Evolutionary conservation across 352 stramenopile genomes (phyloP).

Genomic region (Globisporangium acanthophoron): DNA sequence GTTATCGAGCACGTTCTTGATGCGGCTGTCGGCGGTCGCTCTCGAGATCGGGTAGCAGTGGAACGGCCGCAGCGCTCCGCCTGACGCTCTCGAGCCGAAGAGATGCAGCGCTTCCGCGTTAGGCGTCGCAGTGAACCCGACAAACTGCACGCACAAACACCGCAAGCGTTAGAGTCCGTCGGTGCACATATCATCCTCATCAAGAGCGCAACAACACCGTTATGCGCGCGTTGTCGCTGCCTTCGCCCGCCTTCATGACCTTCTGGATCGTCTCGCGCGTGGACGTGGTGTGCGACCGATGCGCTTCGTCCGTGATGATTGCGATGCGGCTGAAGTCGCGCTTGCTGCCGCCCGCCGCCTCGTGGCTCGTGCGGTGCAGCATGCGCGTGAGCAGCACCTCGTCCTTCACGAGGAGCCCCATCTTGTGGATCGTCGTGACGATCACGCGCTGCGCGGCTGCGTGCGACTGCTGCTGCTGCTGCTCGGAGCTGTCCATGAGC

Average conservation of each 20-base stretch:
- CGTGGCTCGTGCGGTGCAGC: constrained; percentile 35
- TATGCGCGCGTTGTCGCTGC: constrained; percentile 23
- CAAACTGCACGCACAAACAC: constrained; percentile 37
- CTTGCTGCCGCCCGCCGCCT: not conserved
- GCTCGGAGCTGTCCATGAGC: constrained; percentile 25
- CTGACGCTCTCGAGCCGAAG: constrained; percentile 36
- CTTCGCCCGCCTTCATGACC: constrained; percentile 49
- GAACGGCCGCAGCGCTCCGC: constrained; percentile 34
- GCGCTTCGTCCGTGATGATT: constrained; percentile 81
- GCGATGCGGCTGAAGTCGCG: constrained; percentile 48
- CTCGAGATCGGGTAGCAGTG: constrained; percentile 69
- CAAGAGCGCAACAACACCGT: constrained; percentile 21
- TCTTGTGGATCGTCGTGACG: constrained; percentile 80
- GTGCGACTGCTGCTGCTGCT: constrained; percentile 5
- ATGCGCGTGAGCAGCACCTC: constrained; percentile 60
- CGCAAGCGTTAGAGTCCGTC: not conserved
- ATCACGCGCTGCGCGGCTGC: constrained; percentile 44
- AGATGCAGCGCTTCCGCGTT: constrained; percentile 58
- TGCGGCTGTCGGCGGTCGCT: constrained; percentile 42
- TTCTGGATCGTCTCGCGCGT: constrained; percentile 65
- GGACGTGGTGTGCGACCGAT: constrained; percentile 66
- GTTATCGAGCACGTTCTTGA: constrained; percentile 63
- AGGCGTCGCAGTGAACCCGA: constrained; percentile 78
- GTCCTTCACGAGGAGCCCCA: constrained; percentile 63
- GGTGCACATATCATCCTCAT: too few relatives aligned